Percentiles rank a stretch among this genome's conserved stretches.
These are phyloP conservation scores for Boletus eberwhitei DNA, from an alignment of 768 basidiomycete species.

Conservation along the genomic window DNA sequence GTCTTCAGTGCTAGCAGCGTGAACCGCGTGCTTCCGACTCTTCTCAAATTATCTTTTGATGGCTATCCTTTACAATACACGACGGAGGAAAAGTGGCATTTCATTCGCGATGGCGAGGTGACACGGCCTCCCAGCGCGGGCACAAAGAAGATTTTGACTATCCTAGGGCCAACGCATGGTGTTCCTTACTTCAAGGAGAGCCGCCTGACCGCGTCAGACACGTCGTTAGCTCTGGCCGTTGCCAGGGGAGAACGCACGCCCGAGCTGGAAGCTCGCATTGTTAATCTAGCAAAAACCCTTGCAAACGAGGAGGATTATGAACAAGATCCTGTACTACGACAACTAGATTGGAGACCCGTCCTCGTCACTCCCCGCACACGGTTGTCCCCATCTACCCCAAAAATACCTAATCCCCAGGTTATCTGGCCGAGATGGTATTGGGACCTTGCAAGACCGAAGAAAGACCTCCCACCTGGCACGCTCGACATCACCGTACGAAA, in stretches of 20 bases:
- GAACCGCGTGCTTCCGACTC: constrained; percentile 57
- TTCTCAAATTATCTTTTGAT: constrained; percentile 62
- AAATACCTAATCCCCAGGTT: constrained; percentile 41
- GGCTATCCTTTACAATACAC: constrained; percentile 57
- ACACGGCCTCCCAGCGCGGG: constrained; percentile 43
- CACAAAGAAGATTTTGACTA: constrained; percentile 38
- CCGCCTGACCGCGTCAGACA: constrained; percentile 39
- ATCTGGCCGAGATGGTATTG: constrained; percentile 98
- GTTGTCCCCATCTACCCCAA: constrained; percentile 1
- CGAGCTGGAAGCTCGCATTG: constrained; percentile 34
- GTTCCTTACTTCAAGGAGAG: constrained; percentile 43
- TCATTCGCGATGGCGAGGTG: constrained; percentile 32
- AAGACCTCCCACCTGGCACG: constrained; percentile 60
- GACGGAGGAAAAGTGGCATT: constrained; percentile 66
- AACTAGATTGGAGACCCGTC: constrained; percentile 64
- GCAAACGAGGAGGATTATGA: constrained; percentile 21
- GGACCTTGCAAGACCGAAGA: constrained; percentile 78
- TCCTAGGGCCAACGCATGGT: constrained; percentile 49
- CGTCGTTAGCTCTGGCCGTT: constrained; percentile 45
- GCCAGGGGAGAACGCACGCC: constrained; percentile 40
- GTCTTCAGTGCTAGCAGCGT: constrained; percentile 38
- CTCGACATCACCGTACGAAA: constrained; percentile 85
- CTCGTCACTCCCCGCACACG: neutral
- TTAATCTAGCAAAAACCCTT: constrained; percentile 40
- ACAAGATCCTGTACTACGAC: constrained; percentile 54